Evolutionary conservation across 2,329 filamentous ascomycete genomes (phyloP), one percentile per base, ranked within the genome.

Genomic region (Phaeomoniella chlamydospora): DNA sequence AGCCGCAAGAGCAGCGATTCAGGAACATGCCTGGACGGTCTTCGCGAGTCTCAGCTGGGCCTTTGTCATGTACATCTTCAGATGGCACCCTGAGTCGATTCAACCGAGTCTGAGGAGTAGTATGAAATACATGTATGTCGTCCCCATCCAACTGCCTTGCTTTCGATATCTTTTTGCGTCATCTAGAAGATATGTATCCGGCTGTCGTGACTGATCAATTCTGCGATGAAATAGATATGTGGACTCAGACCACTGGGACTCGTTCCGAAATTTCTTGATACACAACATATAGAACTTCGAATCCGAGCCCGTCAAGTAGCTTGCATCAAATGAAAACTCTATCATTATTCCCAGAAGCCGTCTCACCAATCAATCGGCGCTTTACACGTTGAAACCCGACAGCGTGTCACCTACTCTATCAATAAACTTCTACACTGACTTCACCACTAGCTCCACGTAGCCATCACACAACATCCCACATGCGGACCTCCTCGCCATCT

Each of bases 41-140:
- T 98, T 98, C 61, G 88, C 90, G 30, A 82, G 80, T 47, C 50
- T 88, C 44, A 92, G 80, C 52, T 98, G 90, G 90, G 90, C 80
- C 3, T 67, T 76, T 51, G 86, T 98, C 44, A 98, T 98, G 90
- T 85, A 88, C 62, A 61, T 98, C 41, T 98, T 94, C 66, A 74
- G 82, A 49, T 83, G 81, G 72, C 78, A 96, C 62, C 86, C 90
- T 4, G 84, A 92, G 49, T 84, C 82, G 38, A 71, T 98, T 53
- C 90, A 94, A 68, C 75, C 78, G 41, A 94, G 87, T 57, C 62
- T 98, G 67, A 73, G 85, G 56, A 87, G 77, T 61, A 94, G 86
- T 64, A 98, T 98, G 90, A 83, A 75, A 49, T 98, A 98, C 54
- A 94, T 98, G 67, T 98, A 88, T 53, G 73, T 68, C 26, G 31